Evolutionary conservation across 192 early-diverging fungal genomes (phyloP).

Genomic region (Coemansia javaensis): DNA sequence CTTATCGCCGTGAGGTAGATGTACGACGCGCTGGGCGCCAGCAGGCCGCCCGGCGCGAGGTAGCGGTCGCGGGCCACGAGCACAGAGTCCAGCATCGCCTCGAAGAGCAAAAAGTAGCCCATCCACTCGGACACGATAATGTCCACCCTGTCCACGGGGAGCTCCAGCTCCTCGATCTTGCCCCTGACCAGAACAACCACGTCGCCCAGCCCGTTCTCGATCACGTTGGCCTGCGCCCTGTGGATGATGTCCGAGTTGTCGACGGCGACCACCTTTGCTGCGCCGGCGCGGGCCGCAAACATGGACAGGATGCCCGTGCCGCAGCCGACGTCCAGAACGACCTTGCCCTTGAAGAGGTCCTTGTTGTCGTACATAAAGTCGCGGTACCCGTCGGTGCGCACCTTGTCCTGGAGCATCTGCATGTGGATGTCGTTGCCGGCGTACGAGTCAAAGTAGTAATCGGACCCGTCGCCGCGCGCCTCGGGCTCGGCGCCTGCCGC

Average conservation of each 20-base stretch:
- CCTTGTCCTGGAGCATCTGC: constrained; percentile 95
- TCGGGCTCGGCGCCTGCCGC: not conserved
- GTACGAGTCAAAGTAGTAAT: constrained; percentile 55
- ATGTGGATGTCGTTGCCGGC: constrained; percentile 60
- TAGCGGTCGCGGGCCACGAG: constrained; percentile 69
- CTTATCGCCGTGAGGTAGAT: constrained; percentile 86
- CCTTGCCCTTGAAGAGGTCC: constrained; percentile 76
- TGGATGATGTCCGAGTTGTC: constrained; percentile 55
- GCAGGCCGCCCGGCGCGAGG: constrained; percentile 88
- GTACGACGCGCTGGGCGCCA: constrained; percentile 86
- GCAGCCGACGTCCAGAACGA: constrained; percentile 92
- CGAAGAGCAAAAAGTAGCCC: constrained; percentile 92
- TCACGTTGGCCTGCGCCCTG: constrained; percentile 65
- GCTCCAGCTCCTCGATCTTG: constrained; percentile 67
- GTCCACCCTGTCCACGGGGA: constrained; percentile 73
- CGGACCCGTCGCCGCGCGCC: constrained; percentile 10
- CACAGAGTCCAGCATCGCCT: constrained; percentile 77
- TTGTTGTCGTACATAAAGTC: constrained; percentile 85
- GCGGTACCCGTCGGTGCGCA: constrained; percentile 92
- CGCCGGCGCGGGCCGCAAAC: constrained; percentile 94
- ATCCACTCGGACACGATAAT: constrained; percentile 97
- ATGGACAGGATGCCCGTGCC: constrained; percentile 93
- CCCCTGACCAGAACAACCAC: constrained; percentile 88
- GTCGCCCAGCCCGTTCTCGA: constrained; percentile 75
- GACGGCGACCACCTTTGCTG: constrained; percentile 85